Base-by-base conservation (phyloP, 2,329 filamentous ascomycete species). In the Alternaria atra region DNA sequence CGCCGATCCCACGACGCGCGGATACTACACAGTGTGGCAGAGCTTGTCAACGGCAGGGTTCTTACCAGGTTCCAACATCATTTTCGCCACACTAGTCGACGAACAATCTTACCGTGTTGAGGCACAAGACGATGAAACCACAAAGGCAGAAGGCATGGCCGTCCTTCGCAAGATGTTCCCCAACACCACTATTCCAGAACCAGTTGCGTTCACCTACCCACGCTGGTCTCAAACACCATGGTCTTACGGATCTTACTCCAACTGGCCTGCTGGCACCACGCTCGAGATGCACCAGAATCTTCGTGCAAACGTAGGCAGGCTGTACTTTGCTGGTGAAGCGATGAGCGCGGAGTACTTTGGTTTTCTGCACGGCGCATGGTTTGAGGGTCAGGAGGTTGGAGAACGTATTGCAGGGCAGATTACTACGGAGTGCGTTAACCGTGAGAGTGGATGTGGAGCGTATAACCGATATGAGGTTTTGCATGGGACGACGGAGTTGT, bases 261-360 rank as follows among this genome's bases (percentile, higher is more conserved):
- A 90, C 72, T 91, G 89, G 89, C 89, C 89, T 0, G 78, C 84
- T 0, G 86, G 86, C 0, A 87, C 87, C 43, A 88, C 86, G 0
- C 79, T 91, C 0, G 85, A 90, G 69, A 86, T 83, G 79, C 89
- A 91, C 65, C 85, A 91, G 71, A 91, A 91, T 65, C 80, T 91
- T 10, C 84, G 89, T 1, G 87, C 88, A n/a, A 90, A 90, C 61
- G 76, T 89, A 0, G 83, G 83, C 8, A 77, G 86, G 0, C 73
- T 91, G 3, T 90, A 84, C 80, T 91, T 90, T 63, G 88, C 89
- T 0, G 89, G 89, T 0, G 89, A 91, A 71, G 86, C 85, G 2
- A 89, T 84, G 0, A 88, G 85, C 42, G 82, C 86, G 0, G 81
- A 86, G 66, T 90, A 89, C 72, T 91, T 85, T 74, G 89, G 89